Evolutionary conservation across 1,284 basidiomycete genomes (phyloP), one percentile per base, ranked within the genome.

Genomic region (Irpex rosettiformis): DNA sequence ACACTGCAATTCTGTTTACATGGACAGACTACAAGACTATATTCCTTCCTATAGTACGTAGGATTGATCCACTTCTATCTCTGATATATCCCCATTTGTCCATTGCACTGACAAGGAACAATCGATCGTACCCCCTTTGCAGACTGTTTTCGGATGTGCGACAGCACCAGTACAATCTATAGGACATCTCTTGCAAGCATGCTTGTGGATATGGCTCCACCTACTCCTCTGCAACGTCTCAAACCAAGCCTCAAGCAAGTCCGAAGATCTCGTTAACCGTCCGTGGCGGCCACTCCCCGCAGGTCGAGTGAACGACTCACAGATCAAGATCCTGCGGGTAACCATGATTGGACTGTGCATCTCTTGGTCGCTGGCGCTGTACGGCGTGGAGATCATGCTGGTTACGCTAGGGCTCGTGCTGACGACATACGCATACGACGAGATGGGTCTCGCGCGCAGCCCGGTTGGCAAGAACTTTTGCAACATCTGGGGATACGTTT

Each of bases 281-380:
- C 70, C 73, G 1, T 70, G 72, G 67, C 62, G 74, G 37, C 74
- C 74, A 0, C 62, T 75, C 27, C 73, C 74, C 1, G 61, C 74
- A 16, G 64, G 66, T 7, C 66, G 72, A 25, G 64, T 75, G 28
- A 63, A 68, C 1, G 57, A 64, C 40, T 27, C 49, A 0, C 64
- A 68, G 27, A 69, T 72, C 1, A 28, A 58, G 4, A 55, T 57
- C n/a, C 63, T 75, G 2, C 71, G 74, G 7, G 73, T 71, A 72
- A 52, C 52, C 13, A 55, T 65, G 11, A 62, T 70, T 18, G 57
- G 56, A 8, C 45, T 67, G 0, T 74, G 71, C 59, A 28, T 72
- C n/a, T 29, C 52, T 1, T 59, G 60, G 30, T 74, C 73, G 3
- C 33, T 37, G 16, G 61, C 62, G 0, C 51, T 45, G 1, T 66